A percentile compares a stretch with the other conserved stretches of the same genome.
These are phyloP conservation scores for Nannochloropsis oceanica DNA, from an alignment of 108 stramenopile genomes.

Conservation along the genomic window DNA sequence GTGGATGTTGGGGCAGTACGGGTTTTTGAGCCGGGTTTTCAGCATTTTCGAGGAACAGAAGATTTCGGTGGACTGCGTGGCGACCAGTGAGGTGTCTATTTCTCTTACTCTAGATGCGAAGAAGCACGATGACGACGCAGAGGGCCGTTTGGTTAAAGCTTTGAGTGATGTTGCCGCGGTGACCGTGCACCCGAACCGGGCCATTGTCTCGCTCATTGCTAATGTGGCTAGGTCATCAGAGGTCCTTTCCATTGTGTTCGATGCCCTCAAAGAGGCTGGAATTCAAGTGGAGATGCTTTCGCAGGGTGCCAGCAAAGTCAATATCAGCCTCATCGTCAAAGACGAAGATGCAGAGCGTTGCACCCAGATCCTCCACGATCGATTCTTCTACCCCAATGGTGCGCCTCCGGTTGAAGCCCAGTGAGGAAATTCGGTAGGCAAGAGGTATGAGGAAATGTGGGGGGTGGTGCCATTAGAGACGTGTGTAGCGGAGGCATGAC, in stretches of 20 bases:
- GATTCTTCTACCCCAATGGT: conserved; percentile 46
- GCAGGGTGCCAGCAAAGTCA: conserved; percentile 86
- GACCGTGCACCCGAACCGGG: conserved; percentile 44
- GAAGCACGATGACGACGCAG: background rate
- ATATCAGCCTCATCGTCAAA: conserved; percentile 67
- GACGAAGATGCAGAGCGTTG: conserved; percentile 57
- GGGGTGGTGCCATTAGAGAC: no score
- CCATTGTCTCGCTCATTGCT: conserved; percentile 79
- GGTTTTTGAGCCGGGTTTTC: conserved; percentile 79
- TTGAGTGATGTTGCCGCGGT: conserved; percentile 52
- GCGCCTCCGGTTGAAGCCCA: no score
- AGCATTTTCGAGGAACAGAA: conserved; percentile 72
- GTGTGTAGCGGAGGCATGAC: no score
- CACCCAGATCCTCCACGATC: conserved; percentile 53
- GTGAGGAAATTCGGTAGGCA: no score
- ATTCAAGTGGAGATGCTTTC: conserved; percentile 53
- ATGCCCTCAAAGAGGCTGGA: conserved; percentile 50
- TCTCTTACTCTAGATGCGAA: conserved; percentile 75
- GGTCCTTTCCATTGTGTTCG: conserved; percentile 80
- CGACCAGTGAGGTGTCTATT: conserved; percentile 89
- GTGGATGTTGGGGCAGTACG: conserved; percentile 91
- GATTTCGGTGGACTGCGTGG: conserved; percentile 97
- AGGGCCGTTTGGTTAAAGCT: conserved; percentile 9
- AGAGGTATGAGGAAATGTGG: no score
- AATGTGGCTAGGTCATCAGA: conserved; percentile 69